Evolutionary conservation across 768 basidiomycete genomes (phyloP).

Genomic region (Suillus lakei): DNA sequence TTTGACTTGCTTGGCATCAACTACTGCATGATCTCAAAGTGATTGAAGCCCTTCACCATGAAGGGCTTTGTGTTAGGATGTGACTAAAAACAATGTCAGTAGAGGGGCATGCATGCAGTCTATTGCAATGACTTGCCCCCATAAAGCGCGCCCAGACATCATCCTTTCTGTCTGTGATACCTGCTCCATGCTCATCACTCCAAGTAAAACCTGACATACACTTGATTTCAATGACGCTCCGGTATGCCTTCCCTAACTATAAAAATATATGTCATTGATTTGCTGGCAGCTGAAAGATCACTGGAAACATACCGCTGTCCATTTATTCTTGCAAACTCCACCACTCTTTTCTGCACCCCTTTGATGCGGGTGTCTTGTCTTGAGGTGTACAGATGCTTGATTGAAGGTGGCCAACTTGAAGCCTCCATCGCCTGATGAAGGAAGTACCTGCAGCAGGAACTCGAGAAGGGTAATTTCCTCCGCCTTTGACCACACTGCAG

Average conservation of each 20-base stretch:
- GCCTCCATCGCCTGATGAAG: conserved; percentile 5
- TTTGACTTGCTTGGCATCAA: not conserved
- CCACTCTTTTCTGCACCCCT: conserved; percentile 23
- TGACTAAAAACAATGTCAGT: not conserved
- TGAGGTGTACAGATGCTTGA: conserved; percentile 12
- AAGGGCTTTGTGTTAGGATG: not conserved
- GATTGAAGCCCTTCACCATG: not conserved
- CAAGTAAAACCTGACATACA: conserved; percentile 4
- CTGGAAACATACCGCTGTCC: conserved; percentile 16
- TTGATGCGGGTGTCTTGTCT: not conserved
- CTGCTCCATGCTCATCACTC: not conserved
- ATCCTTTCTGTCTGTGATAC: not conserved
- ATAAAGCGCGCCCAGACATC: not conserved
- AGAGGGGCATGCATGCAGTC: not conserved
- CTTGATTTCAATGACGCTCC: not conserved
- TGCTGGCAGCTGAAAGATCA: not conserved
- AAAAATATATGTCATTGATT: not conserved
- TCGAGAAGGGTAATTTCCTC: too few species aligned
- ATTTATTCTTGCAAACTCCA: conserved; percentile 26
- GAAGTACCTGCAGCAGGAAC: not conserved
- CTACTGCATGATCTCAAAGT: not conserved
- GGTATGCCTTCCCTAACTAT: conserved; percentile 4
- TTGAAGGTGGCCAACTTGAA: conserved; percentile 27
- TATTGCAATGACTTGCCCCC: not conserved
- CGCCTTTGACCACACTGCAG: too few species aligned